phyloP scores from a whole-genome alignment of 192 early-diverging fungal species.

The Gonapodya sp. region DNA sequence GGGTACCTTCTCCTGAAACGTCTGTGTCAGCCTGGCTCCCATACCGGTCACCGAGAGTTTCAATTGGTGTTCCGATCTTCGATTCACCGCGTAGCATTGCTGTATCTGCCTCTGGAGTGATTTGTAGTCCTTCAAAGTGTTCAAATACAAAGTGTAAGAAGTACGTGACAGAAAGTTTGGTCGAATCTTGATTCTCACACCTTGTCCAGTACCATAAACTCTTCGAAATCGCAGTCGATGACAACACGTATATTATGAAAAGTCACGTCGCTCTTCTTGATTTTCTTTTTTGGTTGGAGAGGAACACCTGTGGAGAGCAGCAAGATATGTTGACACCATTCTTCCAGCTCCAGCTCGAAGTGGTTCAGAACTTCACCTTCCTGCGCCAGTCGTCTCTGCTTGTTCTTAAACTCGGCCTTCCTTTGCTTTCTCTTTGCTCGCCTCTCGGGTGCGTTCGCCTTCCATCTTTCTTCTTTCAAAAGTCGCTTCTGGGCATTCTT shows the following conservation, averaged over 20 bases:
- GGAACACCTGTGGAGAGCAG: no score
- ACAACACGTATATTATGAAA: neutral
- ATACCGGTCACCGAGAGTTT: slow-evolving; percentile 53
- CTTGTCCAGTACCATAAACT: slow-evolving; percentile 65
- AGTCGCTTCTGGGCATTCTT: slow-evolving; percentile 67
- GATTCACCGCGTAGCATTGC: slow-evolving; percentile 67
- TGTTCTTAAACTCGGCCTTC: slow-evolving; percentile 37
- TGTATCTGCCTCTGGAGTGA: slow-evolving; percentile 61
- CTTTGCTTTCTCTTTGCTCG: slow-evolving; percentile 29
- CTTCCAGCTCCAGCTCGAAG: neutral
- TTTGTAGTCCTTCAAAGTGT: slow-evolving; percentile 52
- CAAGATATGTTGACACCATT: no score
- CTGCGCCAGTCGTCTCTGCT: neutral
- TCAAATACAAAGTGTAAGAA: no score
- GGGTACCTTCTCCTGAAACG: slow-evolving; percentile 31
- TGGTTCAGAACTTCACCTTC: neutral
- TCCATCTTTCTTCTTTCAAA: slow-evolving; percentile 52
- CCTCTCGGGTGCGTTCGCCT: slow-evolving; percentile 21
- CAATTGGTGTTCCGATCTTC: slow-evolving; percentile 34
- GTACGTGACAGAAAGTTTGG: no score
- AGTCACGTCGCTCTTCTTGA: neutral
- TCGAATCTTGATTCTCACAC: no score
- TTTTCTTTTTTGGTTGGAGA: neutral
- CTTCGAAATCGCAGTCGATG: slow-evolving; percentile 46
- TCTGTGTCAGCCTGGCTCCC: slow-evolving; percentile 31